Conservation (phyloP, 306 rosid species). For the Pyrus bretschneideri region DNA sequence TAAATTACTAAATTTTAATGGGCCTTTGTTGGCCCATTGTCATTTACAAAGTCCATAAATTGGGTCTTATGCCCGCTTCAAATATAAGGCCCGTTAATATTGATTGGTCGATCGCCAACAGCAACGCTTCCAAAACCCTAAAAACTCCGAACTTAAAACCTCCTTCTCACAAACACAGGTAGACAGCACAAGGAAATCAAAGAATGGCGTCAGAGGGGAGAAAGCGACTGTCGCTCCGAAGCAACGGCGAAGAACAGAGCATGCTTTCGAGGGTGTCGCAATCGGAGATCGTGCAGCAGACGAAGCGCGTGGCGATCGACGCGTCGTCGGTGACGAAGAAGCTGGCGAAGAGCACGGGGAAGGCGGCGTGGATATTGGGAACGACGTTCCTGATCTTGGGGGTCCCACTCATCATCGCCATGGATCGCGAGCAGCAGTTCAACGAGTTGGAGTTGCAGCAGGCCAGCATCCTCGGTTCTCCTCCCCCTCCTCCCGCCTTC, state of each 20-base stretch:
- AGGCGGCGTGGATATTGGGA: conserved; percentile 28
- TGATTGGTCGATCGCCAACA: neutral
- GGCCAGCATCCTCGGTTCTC: conserved; percentile 18
- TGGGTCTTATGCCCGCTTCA: neutral
- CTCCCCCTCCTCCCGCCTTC: neutral
- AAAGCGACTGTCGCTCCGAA: conserved; percentile 6
- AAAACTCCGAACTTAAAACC: neutral
- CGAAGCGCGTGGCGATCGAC: conserved; percentile 10
- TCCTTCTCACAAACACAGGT: neutral
- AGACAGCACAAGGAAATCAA: neutral
- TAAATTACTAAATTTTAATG: neutral
- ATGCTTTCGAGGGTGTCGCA: neutral
- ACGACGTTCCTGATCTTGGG: conserved; percentile 24
- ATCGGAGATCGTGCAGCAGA: neutral
- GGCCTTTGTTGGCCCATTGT: neutral
- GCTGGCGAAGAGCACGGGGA: conserved; percentile 29
- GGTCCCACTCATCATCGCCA: conserved; percentile 26
- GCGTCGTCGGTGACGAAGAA: conserved; percentile 19
- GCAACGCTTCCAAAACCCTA: neutral
- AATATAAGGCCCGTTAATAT: neutral
- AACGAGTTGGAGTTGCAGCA: conserved; percentile 29
- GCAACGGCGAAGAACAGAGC: neutral
- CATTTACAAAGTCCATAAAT: neutral
- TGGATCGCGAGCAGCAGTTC: conserved; percentile 34
- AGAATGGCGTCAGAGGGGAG: conserved; percentile 23